Percentiles rank a stretch among this genome's conserved stretches.
These are phyloP conservation scores for Acacia pycnantha DNA, from an alignment of 331 rosid genomes.

Conservation along the genomic window DNA sequence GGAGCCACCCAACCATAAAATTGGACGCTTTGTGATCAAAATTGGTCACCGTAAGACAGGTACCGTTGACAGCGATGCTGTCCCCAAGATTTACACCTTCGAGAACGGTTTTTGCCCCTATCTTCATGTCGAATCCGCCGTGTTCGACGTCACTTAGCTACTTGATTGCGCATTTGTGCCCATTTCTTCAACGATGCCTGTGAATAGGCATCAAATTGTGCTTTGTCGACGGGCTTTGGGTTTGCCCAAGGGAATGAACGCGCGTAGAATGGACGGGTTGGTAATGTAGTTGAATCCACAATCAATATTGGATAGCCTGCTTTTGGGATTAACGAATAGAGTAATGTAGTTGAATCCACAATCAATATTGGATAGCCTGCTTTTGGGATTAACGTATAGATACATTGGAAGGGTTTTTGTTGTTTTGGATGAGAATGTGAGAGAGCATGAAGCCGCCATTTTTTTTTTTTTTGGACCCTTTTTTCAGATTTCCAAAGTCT, in stretches of 20 bases:
- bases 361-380: slow-evolving; percentile 21
- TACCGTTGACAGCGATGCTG: slow-evolving; percentile 46
- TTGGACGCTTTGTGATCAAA: slow-evolving; percentile 42
- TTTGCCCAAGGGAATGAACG: slow-evolving; percentile 31
- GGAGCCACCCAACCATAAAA: slow-evolving; percentile 60
- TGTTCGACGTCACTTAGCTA: slow-evolving; percentile 36
- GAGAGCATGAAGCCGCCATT: slow-evolving; percentile 4
- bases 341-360: slow-evolving; percentile 29
- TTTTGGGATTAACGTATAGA: neutral
- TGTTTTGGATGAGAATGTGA: slow-evolving; percentile 18
- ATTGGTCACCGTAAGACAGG: slow-evolving; percentile 36
- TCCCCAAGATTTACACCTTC: slow-evolving; percentile 64
- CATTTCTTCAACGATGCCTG: slow-evolving; percentile 67
- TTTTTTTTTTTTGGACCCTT: neutral
- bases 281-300: neutral
- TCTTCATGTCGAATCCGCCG: slow-evolving; percentile 55
- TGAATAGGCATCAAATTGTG: slow-evolving; percentile 54
- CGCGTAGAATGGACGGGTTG: slow-evolving; percentile 29
- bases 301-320: too few relatives aligned
- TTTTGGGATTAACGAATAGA: neutral
- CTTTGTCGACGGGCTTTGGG: slow-evolving; percentile 2
- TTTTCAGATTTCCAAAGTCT: neutral
- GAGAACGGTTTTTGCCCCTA: slow-evolving; percentile 53
- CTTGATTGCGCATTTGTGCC: slow-evolving; percentile 52
- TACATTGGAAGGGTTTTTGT: slow-evolving; percentile 5